Evolutionary conservation across 257 asterid genomes (phyloP).

Genomic region (Dorcoceras hygrometricum): DNA sequence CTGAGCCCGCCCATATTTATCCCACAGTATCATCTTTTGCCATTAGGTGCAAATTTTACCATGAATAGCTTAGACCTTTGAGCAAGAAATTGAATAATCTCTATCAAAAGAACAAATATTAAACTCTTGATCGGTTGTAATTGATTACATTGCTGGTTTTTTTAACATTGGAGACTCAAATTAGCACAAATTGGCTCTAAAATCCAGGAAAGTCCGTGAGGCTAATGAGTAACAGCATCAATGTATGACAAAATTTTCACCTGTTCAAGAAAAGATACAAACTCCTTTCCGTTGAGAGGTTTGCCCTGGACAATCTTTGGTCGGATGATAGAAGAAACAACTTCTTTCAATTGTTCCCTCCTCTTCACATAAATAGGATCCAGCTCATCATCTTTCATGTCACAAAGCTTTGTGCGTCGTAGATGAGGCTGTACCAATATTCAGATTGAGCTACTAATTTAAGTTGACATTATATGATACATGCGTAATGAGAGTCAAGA

Average conservation of each 20-base stretch:
- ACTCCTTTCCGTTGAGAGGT: slow-evolving; percentile 85
- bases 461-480: slow-evolving; percentile 16
- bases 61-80: background rate
- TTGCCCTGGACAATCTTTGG: slow-evolving; percentile 99
- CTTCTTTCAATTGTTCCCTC: slow-evolving; percentile 73
- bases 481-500: slow-evolving; percentile 10
- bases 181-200: background rate
- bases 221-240: background rate
- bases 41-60: background rate
- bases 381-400: slow-evolving; percentile 80
- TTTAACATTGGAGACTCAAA: background rate
- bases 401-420: slow-evolving; percentile 92
- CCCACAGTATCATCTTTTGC: background rate
- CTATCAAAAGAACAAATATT: background rate
- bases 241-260: slow-evolving; percentile 40
- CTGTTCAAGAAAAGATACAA: slow-evolving; percentile 84
- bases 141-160: background rate
- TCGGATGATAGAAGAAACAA: slow-evolving; percentile 73
- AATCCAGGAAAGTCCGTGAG: background rate
- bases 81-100: background rate
- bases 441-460: slow-evolving; percentile 23
- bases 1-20: background rate
- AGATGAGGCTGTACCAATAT: slow-evolving; percentile 82
- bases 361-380: slow-evolving; percentile 74
- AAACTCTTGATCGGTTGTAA: background rate